A percentile compares a stretch with the other conserved stretches of the same genome.
Conservation (phyloP, 1,139 yeast genomes). For the Yamadazyma dendronema region DNA sequence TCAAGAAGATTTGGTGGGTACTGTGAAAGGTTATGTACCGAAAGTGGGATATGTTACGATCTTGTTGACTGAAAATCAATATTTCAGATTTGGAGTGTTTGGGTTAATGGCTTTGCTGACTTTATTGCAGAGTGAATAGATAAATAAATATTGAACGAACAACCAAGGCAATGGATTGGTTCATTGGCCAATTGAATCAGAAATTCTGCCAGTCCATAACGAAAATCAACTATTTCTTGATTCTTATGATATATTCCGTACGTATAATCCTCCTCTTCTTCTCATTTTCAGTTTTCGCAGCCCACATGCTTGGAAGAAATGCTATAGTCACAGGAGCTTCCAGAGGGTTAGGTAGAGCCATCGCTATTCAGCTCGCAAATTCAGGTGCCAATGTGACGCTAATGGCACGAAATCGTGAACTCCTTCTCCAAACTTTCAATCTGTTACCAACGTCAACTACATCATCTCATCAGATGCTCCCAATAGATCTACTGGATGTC, state of each 20-base stretch:
- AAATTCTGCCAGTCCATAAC: not conserved
- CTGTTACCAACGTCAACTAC: constrained; percentile 28
- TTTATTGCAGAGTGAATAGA: constrained; percentile 28
- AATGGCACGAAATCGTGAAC: constrained; percentile 51
- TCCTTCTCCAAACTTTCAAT: constrained; percentile 31
- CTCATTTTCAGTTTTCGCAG: not conserved
- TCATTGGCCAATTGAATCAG: too few species aligned
- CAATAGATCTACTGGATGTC: constrained; percentile 44
- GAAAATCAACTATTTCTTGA: not conserved
- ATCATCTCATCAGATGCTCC: constrained; percentile 43
- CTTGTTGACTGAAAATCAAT: constrained; percentile 83
- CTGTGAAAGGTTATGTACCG: constrained; percentile 92
- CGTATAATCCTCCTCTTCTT: not conserved
- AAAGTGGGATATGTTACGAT: constrained; percentile 89
- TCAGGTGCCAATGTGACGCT: constrained; percentile 64
- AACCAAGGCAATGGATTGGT: not conserved
- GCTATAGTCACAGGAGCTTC: constrained; percentile 87
- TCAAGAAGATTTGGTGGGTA: constrained; percentile 81
- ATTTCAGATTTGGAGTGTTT: constrained; percentile 67
- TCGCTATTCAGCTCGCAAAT: constrained; percentile 56
- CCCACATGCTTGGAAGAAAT: constrained; percentile 19
- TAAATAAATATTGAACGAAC: not conserved
- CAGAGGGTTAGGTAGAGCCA: constrained; percentile 73
- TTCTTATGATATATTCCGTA: too few species aligned
- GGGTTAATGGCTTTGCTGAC: constrained; percentile 66